Conservation (phyloP, 2,329 filamentous ascomycete species). For the Trichothecium sympodiale region DNA sequence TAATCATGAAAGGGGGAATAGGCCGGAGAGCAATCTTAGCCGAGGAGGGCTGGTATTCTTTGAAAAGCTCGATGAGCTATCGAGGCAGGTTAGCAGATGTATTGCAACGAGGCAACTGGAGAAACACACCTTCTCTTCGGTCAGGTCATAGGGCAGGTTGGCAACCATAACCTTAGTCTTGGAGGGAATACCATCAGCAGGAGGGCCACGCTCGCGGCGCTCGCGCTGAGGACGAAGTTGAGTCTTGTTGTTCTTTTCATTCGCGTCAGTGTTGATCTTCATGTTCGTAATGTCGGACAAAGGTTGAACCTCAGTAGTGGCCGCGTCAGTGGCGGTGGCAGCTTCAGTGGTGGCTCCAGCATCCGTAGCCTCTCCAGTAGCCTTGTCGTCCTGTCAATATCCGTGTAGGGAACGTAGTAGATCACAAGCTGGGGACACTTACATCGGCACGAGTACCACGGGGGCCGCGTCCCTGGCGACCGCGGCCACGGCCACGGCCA, state of each 20-base stretch:
- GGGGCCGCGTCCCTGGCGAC: slow-evolving; percentile 53
- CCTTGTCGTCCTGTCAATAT: slow-evolving; percentile 31
- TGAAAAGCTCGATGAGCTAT: slow-evolving; percentile 95
- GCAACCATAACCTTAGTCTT: slow-evolving; percentile 99
- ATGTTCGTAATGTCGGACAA: slow-evolving; percentile 52
- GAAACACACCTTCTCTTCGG: slow-evolving; percentile 76
- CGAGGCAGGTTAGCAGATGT: slow-evolving; percentile 8
- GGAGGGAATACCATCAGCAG: slow-evolving; percentile 92
- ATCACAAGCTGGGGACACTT: slow-evolving; percentile 17
- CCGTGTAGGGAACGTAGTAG: slow-evolving; percentile 11
- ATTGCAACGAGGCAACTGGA: background rate
- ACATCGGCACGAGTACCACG: slow-evolving; percentile 43
- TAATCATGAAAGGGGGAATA: slow-evolving; percentile 99
- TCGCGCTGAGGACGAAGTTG: slow-evolving; percentile 31
- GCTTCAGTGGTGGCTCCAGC: slow-evolving; percentile 32
- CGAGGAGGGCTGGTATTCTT: slow-evolving; percentile 79
- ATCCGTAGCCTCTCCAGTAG: slow-evolving; percentile 31
- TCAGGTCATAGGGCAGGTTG: slow-evolving; percentile 96
- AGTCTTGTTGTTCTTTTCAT: slow-evolving; percentile 33
- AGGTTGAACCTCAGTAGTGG: slow-evolving; percentile 42
- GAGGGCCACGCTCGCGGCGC: slow-evolving; percentile 78
- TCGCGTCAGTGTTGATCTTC: slow-evolving; percentile 42
- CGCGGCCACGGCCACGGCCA: slow-evolving; percentile 58
- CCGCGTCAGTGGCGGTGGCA: slow-evolving; percentile 33
- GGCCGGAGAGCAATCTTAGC: slow-evolving; percentile 98